Base-by-base conservation (phyloP, 352 stramenopile genomes). In the Globisporangium sylvaticum region DNA sequence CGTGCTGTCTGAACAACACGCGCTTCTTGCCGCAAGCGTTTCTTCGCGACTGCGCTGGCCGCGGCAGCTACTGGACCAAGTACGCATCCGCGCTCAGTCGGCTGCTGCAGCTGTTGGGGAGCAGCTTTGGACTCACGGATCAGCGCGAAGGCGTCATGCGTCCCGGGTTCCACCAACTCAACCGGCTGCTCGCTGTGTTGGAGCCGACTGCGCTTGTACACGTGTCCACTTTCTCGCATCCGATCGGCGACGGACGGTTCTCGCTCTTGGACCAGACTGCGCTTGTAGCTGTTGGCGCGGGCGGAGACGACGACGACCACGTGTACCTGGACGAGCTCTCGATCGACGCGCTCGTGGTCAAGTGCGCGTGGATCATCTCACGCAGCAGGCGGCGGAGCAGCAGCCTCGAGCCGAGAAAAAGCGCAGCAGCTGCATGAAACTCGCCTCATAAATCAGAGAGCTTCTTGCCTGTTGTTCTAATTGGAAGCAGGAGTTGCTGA, bases 101-200 rank as follows among this genome's bases (percentile, higher is more conserved):
- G 0, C 79, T 90, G 63, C 55, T 89, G 58, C 83, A 91, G 42
- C 78, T 90, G 27, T 64, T 90, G 29, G 83, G 81, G 1, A 72
- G 83, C 46, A 88, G 76, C 3, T 77, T 90, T 37, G 78, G 83
- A 0, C 73, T 91, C 2, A 73, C 75, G 4, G 70, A 87, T 29
- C 55, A 78, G 0, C 76, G 68, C 12, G 82, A 72, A 25, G 81
- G 83, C 18, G 83, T 91, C 63, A 88, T 91, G 83, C 68, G 68
- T 18, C 72, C 79, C 14, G 81, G 80, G 6, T 91, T 93, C 68
- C 75, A 86, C 42, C 74, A 91, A 27, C 83, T 91, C 78, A 90
- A 89, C 62, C 76, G 71, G 8, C 34, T 91, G 25, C 73, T 89
- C 27, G 78, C 71, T 8, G 71, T 84, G 6, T 83, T 79, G 42